Conservation (phyloP, 495 filamentous ascomycete species). For the Hypoxylon perforatum region DNA sequence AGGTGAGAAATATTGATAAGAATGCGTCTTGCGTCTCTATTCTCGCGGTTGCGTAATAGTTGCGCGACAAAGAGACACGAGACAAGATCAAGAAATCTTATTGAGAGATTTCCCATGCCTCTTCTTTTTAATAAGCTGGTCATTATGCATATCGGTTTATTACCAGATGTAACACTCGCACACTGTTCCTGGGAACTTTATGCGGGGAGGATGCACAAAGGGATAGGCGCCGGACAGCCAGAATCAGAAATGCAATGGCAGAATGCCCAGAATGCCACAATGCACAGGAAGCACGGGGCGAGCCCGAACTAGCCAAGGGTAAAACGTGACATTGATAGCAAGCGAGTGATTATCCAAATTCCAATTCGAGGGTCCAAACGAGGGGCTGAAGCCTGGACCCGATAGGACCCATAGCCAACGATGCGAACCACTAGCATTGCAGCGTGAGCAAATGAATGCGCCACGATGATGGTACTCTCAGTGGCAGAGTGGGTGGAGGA, state of each 20-base stretch:
- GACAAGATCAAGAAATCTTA: conserved; percentile 7
- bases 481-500: background rate
- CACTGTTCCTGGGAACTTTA: conserved; percentile 24
- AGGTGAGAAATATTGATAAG: conserved; percentile 16
- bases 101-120: conserved; percentile 3
- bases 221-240: background rate
- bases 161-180: conserved; percentile 18
- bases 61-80: conserved; percentile 14
- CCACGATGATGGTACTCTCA: conserved; percentile 11
- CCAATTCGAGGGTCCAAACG: conserved; percentile 29
- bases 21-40: background rate
- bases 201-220: conserved; percentile 29
- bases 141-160: conserved; percentile 34
- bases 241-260: background rate
- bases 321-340: conserved; percentile 35
- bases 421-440: conserved; percentile 16
- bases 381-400: conserved; percentile 27
- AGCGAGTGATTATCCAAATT: conserved; percentile 37
- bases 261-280: background rate
- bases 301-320: conserved; percentile 15
- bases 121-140: conserved; percentile 21
- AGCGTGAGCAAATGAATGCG: conserved; percentile 23
- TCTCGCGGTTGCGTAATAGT: conserved; percentile 2
- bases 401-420: background rate
- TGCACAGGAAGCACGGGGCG: background rate